These are phyloP conservation scores for Furcasterigmium sp. DNA, from an alignment of 2,329 filamentous ascomycete species.

Conservation along the genomic window DNA sequence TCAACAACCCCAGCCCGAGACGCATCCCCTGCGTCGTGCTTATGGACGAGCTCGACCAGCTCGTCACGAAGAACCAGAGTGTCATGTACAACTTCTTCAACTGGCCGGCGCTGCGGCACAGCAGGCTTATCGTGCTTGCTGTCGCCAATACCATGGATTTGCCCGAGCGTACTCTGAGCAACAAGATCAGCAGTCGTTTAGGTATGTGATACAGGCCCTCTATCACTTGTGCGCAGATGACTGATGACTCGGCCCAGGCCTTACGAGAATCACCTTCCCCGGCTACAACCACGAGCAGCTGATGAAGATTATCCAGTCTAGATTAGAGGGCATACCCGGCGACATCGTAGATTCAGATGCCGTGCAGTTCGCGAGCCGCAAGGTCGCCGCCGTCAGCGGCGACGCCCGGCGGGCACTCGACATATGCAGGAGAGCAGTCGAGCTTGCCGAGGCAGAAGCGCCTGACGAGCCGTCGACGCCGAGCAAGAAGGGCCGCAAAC, in stretches of 20 bases:
- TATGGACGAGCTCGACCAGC: conserved; percentile 97
- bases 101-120: conserved; percentile 90
- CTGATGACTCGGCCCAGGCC: conserved; percentile 31
- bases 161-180: conserved; percentile 90
- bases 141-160: conserved; percentile 99
- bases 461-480: conserved; percentile 51
- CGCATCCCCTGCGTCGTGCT: conserved; percentile 92
- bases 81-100: conserved; percentile 99
- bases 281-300: conserved; percentile 97
- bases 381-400: conserved; percentile 93
- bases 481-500: conserved; percentile 42
- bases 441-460: conserved; percentile 77
- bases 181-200: conserved; percentile 93
- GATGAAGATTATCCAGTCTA: conserved; percentile 95
- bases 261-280: conserved; percentile 93
- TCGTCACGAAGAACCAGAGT: conserved; percentile 97
- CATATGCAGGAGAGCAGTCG: conserved; percentile 91
- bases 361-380: conserved; percentile 91
- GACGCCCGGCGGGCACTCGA: conserved; percentile 90
- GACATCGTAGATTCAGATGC: conserved; percentile 90
- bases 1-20: conserved; percentile 83
- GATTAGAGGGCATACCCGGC: conserved; percentile 80
- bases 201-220: too few relatives aligned
- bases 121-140: conserved; percentile 88
- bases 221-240: not conserved